Evolutionary conservation across 2,329 filamentous ascomycete genomes (phyloP), one percentile per base, ranked within the genome.

Genomic region (Fusarium veterinarium): DNA sequence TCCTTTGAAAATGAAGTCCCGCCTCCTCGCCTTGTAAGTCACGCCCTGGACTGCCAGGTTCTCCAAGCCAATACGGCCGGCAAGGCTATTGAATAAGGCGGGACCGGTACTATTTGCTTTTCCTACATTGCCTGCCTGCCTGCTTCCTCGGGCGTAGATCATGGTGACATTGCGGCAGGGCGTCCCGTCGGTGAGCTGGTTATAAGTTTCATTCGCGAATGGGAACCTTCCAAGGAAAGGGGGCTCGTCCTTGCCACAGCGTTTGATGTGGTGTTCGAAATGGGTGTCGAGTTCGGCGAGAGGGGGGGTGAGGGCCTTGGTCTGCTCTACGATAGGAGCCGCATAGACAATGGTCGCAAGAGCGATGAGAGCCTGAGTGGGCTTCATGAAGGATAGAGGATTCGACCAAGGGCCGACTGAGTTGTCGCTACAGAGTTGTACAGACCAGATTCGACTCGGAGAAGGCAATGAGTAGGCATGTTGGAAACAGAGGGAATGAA

Each of bases 1-100:
- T 28, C 58, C 58, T 2, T 37, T 38, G 19, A 55, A 19, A 55
- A 51, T 16, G 28, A 42, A 23, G 30, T 33, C 33, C 33, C 14
- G 33, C 33, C 13, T 33, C 33, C 28, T 55, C 17, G 61, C 61
- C 2, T 23, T 5, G 16, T 63, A 64, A 4, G 33, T 30, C 30
- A 64, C 61, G 8, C 61, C 61, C 19, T 44, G 58, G 10, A 64
- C 12, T 13, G 61, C 58, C 25, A 64, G 19, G 25, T 63, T 64
- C 11, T 42, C 17, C 7, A 37, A 11, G 4, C 61, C 61, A 12
- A 64, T 53, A 19, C 40, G 28, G 13, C 14, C 42, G 37, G 61
- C 58, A 20, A 64, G 61, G 12, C 17, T 23, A 9, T 64, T 64
- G 4, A 64, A 64, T 12, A 64, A 13, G 8, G 25, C 8, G 2